phyloP scores from a whole-genome alignment of 1,139 yeast species.

The Candida freyschussii region DNA sequence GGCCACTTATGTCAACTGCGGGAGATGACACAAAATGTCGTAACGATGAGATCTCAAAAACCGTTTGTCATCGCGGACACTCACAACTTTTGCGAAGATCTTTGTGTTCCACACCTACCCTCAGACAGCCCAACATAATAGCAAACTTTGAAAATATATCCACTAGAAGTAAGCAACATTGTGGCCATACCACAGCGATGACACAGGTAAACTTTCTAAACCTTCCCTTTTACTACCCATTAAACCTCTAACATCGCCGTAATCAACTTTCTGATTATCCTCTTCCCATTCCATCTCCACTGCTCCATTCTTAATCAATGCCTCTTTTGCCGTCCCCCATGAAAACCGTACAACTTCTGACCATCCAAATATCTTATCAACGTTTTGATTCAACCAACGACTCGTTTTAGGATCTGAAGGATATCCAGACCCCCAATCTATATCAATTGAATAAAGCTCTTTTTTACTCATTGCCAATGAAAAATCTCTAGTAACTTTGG shows the following conservation, averaged over 20 bases:
- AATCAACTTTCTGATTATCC: constrained; percentile 32
- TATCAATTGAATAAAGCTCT: constrained; percentile 12
- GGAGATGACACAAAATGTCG: too few species aligned
- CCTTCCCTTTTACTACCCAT: constrained; percentile 20
- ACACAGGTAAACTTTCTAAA: constrained; percentile 20
- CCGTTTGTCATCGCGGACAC: too few species aligned
- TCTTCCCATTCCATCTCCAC: constrained; percentile 56
- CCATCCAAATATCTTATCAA: constrained; percentile 88
- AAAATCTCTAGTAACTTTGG: constrained; percentile 90
- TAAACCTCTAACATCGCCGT: constrained; percentile 29
- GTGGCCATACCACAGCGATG: constrained; percentile 27
- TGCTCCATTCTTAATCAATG: constrained; percentile 50
- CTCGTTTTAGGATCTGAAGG: constrained; percentile 89
- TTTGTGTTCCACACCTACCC: too few species aligned
- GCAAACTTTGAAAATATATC: too few species aligned
- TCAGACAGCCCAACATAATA: too few species aligned
- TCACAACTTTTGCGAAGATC: too few species aligned
- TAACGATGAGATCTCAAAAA: too few species aligned
- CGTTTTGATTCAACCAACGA: constrained; percentile 57
- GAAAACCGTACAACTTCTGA: constrained; percentile 72
- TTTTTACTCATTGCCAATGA: constrained; percentile 36
- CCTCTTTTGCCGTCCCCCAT: constrained; percentile 89
- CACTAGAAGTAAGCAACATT: constrained; percentile 12
- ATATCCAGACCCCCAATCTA: constrained; percentile 78
- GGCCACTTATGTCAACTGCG: too few species aligned